Evolutionary conservation across 2,329 filamentous ascomycete species (phyloP), one percentile per base, ranked within the genome.

Genomic region (Nectriaceae sp.): DNA sequence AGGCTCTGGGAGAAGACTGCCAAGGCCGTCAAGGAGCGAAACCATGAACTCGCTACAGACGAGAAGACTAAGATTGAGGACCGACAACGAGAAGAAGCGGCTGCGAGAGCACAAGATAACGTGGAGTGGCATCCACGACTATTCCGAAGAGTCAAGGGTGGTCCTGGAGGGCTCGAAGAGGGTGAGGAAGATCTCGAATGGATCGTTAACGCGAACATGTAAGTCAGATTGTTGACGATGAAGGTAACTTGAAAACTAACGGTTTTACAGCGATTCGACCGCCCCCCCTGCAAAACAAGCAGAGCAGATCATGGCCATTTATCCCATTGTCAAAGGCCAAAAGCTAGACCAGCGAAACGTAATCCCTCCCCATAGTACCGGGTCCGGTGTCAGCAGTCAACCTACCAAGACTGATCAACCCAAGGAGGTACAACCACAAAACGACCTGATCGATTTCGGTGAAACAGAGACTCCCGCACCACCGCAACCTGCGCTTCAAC

Each of bases 1-100:
- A 85, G 78, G 54, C 75, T 99, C 39, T 99, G 94, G 94, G 73
- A 84, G 24, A 85, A 84, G 42, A 96, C 92, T 0, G 88, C 87
- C 8, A 79, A 85, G 57, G 94, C 93, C 1, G 86, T 99, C 53
- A 88, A 87, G 64, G 85, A 88, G 41, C 84, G 86, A 49, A 92
- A 99, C 61, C 94, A 99, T 63, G 88, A 90, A 58, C 72, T 87
- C 8, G 94, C 94, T 4, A 99, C 94, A 1, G 89, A 94, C 54
- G 93, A 97, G 65, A 99, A 99, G 75, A 92, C 89, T n/a, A 89
- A 88, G 67, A 90, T 99, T 50, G 94, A 99, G 67, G 93, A 97
- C 62, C 85, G 82, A 64, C 94, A 99, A 70, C 82, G 94, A 63
- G 87, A 92, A 54, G 93, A 97, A 65, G 91, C 94, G 2, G 87